Base-by-base conservation (phyloP, 2,329 filamentous ascomycete species). In the Colletotrichum sp. region DNA sequence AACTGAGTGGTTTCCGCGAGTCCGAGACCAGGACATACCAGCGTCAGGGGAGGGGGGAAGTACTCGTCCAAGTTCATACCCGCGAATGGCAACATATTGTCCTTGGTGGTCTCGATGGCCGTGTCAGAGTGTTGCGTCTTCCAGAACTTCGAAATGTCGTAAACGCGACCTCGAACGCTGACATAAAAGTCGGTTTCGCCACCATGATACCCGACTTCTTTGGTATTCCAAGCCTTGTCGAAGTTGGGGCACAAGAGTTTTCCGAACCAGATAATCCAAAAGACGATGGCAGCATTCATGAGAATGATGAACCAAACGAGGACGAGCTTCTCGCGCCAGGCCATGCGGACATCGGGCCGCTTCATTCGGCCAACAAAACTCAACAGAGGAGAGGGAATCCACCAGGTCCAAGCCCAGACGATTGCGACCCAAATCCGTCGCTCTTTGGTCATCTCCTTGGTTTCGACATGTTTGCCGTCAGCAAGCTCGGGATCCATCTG, bases 301-400 rank as follows among this genome's bases (percentile, higher is more conserved):
- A 99, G 80, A 34, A 95, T 83, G 79, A 99, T 99, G 69, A 98
- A 81, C 75, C 95, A 88, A 63, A 96, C 92, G 13, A 99, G 88
- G 0, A 97, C 94, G 13, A 99, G 68, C 86, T 99, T 99, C 82
- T 99, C 97, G 85, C 97, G 92, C 97, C 97, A 99, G 0, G 97
- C 97, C 92, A 98, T 95, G 30, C 97, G 95, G 10, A 99, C 95
- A 86, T 99, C 97, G 3, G 96, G 97, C 71, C 97, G 93, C 86
- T 98, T 98, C 97, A 99, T 99, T 26, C 96, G 95, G 36, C 97
- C 97, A 74, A 99, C 82, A 76, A 90, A 94, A n/a, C 91, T 91
- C 18, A 99, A 92, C 3, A 95, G 79, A 64, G 95, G 94, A 0
- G 96, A 99, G 1, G 97, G 97, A 79, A 98, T 97, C 94, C 95